Base-by-base conservation (phyloP, 192 early-diverging fungal genomes). In the Coemansia sp. region DNA sequence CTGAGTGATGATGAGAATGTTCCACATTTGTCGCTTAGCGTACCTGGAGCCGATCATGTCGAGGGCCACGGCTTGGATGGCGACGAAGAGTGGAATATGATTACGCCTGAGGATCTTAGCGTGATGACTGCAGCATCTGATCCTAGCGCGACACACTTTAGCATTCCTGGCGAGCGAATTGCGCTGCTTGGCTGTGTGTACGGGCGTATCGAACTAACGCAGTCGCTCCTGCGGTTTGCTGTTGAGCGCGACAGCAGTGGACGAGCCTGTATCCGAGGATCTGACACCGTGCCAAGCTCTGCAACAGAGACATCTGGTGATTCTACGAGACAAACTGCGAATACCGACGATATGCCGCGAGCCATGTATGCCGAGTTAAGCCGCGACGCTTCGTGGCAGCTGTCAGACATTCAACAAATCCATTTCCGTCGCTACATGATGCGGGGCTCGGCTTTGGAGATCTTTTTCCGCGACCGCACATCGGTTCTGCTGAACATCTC, bases 401-500 rank as follows among this genome's bases (percentile, higher is more conserved):
- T 82, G 14, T 54, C 57, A 4, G 68, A 73, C 41, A 53, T 82
- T 10, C 41, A 63, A 11, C 67, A 74, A 25, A 61, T 82, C 5
- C 80, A 78, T 50, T 70, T 82, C 32, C 67, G 80, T 35, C 69
- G 72, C 25, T 71, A 63, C 19, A 70, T 69, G 66, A 65, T 80
- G 64, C 78, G 69, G 19, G 66, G 37, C n/a, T 75, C 72, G 15
- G 78, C 78, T 5, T 25, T 75, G 22, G 78, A 80, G 58, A 56
- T 80, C 23, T 80, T 80, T 52, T 80, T 80, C 62, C 54, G 48
- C 9, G 62, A 74, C 65, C 72, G 57, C 65, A 61, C 72, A 9
- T 74, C 67, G n/a, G 61, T 65, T 15, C 66, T 80, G 53, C 39
- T 80, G 39, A 70, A 74, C 54, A 23, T 80, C 19, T 55, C 65